A percentile compares a stretch with the other conserved stretches of the same genome.
Conservation (phyloP, 768 basidiomycete species). For the Austroboletus eburneus region DNA sequence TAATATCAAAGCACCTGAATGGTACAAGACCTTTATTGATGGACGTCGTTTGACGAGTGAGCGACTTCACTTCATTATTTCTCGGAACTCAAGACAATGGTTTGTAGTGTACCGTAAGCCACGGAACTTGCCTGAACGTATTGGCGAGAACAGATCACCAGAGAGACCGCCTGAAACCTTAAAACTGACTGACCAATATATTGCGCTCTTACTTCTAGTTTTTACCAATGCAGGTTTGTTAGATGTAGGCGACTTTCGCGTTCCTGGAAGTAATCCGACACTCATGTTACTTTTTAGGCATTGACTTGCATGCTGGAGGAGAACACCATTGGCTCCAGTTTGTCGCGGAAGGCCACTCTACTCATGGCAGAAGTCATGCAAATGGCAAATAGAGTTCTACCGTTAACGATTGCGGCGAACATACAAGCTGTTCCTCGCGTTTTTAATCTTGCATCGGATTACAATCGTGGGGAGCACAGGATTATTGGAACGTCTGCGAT, state of each 20-base stretch:
- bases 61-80: slow-evolving; percentile 19
- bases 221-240: slow-evolving; percentile 84
- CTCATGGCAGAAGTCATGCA: slow-evolving; percentile 90
- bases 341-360: slow-evolving; percentile 87
- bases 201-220: slow-evolving; percentile 78
- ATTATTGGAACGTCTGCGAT: slow-evolving; percentile 83
- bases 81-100: neutral
- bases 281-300: slow-evolving; percentile 47
- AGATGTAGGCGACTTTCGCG: slow-evolving; percentile 53
- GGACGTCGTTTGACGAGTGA: slow-evolving; percentile 84
- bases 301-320: slow-evolving; percentile 84
- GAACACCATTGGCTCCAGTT: slow-evolving; percentile 58
- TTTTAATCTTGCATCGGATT: slow-evolving; percentile 81
- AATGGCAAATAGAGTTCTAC: slow-evolving; percentile 83
- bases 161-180: slow-evolving; percentile 55
- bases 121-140: slow-evolving; percentile 32
- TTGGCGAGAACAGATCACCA: slow-evolving; percentile 34
- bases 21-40: slow-evolving; percentile 90
- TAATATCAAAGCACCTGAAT: slow-evolving; percentile 87
- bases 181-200: slow-evolving; percentile 90
- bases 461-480: slow-evolving; percentile 69
- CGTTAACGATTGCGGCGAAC: slow-evolving; percentile 72
- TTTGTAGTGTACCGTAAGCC: slow-evolving; percentile 62
- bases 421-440: slow-evolving; percentile 86
- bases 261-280: neutral